A percentile compares a stretch with the other conserved stretches of the same genome.
Evolutionary conservation across 2,329 filamentous ascomycete genomes (phyloP).

Genomic region (Neonectria faginata): DNA sequence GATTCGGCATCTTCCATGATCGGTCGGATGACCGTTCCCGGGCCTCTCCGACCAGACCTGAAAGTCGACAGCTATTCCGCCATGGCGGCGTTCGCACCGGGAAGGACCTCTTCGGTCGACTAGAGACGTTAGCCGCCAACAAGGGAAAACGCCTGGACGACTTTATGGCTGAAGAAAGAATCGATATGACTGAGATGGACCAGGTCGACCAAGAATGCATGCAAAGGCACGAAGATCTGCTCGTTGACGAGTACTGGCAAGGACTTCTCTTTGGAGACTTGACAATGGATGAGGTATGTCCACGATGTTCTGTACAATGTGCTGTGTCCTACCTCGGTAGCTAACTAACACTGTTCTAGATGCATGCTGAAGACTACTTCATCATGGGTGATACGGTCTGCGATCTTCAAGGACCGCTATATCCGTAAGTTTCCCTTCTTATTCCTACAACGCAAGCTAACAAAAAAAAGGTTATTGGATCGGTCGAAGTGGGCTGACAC

Average conservation of each 20-base stretch:
- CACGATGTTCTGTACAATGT: neutral
- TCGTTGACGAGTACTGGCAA: constrained; percentile 50
- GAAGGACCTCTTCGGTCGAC: constrained; percentile 37
- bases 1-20: constrained; percentile 47
- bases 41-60: constrained; percentile 45
- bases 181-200: constrained; percentile 23
- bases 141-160: constrained; percentile 35
- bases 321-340: neutral
- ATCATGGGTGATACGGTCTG: constrained; percentile 28
- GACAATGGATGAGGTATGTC: constrained; percentile 48
- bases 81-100: constrained; percentile 29
- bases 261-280: constrained; percentile 43
- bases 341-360: constrained; percentile 29
- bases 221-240: constrained; percentile 39
- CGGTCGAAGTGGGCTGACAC: constrained; percentile 32
- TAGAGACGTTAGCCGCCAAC: constrained; percentile 31
- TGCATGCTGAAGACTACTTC: constrained; percentile 42
- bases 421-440: constrained; percentile 33
- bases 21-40: constrained; percentile 48
- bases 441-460: constrained; percentile 2
- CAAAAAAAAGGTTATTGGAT: constrained; percentile 25
- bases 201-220: constrained; percentile 36
- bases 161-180: constrained; percentile 32
- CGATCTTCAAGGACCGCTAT: constrained; percentile 39
- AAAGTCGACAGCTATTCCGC: constrained; percentile 31